Conservation (phyloP, 768 basidiomycete species). For the Coprinopsis strossmayeri region DNA sequence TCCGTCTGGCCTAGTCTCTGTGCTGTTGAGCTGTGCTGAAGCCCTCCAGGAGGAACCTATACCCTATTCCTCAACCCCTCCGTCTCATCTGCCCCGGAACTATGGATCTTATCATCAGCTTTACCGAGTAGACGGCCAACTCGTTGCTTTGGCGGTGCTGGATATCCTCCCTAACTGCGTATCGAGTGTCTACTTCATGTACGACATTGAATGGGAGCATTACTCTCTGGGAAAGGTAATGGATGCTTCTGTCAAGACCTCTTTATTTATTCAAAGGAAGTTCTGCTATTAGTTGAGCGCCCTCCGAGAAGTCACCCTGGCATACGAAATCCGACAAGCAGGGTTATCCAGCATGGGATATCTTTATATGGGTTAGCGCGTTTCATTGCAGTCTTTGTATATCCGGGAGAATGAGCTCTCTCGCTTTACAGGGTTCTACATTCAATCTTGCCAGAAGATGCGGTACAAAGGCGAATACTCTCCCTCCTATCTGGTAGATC, state of each 20-base stretch:
- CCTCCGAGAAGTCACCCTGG: slow-evolving; percentile 72
- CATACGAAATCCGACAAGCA: slow-evolving; percentile 64
- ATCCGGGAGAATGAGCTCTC: too few relatives aligned
- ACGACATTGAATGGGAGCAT: slow-evolving; percentile 62
- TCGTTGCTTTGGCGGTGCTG: slow-evolving; percentile 83
- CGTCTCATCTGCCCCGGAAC: slow-evolving; percentile 55
- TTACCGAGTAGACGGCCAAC: slow-evolving; percentile 72
- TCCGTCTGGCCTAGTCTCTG: too few relatives aligned
- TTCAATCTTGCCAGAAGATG: slow-evolving; percentile 93
- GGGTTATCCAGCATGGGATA: slow-evolving; percentile 58
- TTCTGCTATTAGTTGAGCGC: slow-evolving; percentile 68
- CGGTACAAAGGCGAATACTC: slow-evolving; percentile 90
- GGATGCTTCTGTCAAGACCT: too few relatives aligned
- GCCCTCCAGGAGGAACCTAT: slow-evolving; percentile 50
- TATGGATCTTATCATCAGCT: slow-evolving; percentile 95
- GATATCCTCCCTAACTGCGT: slow-evolving; percentile 88
- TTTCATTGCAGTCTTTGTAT: too few relatives aligned
- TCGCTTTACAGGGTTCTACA: slow-evolving; percentile 94
- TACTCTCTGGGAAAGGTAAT: slow-evolving; percentile 74
- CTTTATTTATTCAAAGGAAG: too few relatives aligned
- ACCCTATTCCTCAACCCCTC: slow-evolving; percentile 41
- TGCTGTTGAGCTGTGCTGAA: too few relatives aligned
- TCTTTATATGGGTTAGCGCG: slow-evolving; percentile 96
- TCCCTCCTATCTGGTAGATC: slow-evolving; percentile 85
- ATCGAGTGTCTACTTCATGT: slow-evolving; percentile 85